Evolutionary conservation across 345 rosid genomes (phyloP).

Genomic region (Melastoma malabathricum): DNA sequence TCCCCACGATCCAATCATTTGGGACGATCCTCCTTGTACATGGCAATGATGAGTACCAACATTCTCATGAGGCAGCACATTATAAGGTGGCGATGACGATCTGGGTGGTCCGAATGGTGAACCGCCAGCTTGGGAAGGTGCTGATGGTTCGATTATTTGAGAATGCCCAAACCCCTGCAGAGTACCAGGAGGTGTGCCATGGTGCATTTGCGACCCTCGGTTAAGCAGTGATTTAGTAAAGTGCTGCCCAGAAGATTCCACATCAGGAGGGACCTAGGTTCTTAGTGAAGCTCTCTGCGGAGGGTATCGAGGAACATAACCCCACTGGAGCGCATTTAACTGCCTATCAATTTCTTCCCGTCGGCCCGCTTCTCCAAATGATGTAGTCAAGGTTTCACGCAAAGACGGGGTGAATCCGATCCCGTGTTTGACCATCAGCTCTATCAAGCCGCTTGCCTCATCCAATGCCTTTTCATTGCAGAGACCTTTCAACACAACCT

Average conservation of each 20-base stretch:
- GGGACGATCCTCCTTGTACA: not conserved
- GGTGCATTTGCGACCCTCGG: conserved; percentile 3
- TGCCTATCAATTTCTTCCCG: conserved; percentile 52
- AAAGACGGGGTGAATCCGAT: conserved; percentile 56
- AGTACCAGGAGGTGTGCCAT: no score
- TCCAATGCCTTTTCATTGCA: conserved; percentile 58
- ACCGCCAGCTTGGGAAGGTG: not conserved
- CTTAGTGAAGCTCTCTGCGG: conserved; percentile 8
- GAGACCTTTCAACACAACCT: conserved; percentile 73
- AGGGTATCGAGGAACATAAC: conserved; percentile 8
- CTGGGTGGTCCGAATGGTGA: not conserved
- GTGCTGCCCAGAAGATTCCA: no score
- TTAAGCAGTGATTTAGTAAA: not conserved
- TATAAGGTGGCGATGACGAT: no score
- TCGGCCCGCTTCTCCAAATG: conserved; percentile 44
- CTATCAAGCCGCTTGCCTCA: conserved; percentile 33
- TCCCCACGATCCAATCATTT: conserved; percentile 5
- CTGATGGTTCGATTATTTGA: not conserved
- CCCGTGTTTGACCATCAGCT: conserved; percentile 52
- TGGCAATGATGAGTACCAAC: not conserved
- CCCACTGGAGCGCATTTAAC: conserved; percentile 40
- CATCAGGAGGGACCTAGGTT: no score
- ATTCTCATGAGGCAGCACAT: not conserved
- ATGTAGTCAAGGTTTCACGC: conserved; percentile 30
- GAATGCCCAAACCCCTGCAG: not conserved